Evolutionary conservation across 2,329 filamentous ascomycete genomes (phyloP).

Genomic region (Sphaceloma murrayae): DNA sequence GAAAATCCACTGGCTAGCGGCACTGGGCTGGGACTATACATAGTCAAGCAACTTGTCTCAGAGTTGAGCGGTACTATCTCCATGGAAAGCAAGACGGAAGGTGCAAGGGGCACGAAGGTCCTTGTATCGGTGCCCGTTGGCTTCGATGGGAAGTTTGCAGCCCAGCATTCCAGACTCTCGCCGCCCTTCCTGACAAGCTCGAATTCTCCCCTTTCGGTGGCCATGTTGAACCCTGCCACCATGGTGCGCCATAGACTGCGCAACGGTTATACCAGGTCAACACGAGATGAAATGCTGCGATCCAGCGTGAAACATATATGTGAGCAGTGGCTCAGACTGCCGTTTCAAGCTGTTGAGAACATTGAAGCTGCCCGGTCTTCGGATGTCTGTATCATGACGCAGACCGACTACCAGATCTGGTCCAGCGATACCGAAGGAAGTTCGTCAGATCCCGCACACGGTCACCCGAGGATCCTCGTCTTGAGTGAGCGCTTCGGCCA

Average conservation of each 20-base stretch:
- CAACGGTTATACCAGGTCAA: background rate
- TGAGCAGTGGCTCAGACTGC: slow-evolving; percentile 13
- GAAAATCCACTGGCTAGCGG: slow-evolving; percentile 28
- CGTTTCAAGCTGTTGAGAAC: background rate
- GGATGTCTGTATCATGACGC: slow-evolving; percentile 17
- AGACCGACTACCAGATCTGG: slow-evolving; percentile 17
- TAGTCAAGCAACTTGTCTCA: slow-evolving; percentile 27
- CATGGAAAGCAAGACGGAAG: slow-evolving; percentile 22
- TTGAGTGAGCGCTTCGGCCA: background rate
- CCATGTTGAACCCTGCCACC: background rate
- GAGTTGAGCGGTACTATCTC: slow-evolving; percentile 24
- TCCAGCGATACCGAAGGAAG: background rate
- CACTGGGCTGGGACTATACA: slow-evolving; percentile 30
- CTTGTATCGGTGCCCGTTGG: background rate
- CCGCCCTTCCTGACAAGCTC: no score
- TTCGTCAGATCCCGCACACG: background rate
- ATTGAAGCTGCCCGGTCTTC: background rate
- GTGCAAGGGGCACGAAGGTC: slow-evolving; percentile 23
- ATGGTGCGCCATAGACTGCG: background rate
- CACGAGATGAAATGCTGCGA: background rate
- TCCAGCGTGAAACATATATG: slow-evolving; percentile 9
- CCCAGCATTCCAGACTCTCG: background rate
- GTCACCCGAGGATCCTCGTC: background rate
- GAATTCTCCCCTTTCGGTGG: background rate
- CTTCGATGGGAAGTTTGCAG: background rate